Conservation (phyloP, 371 early-diverging fungal species). For the Apophysomyces trapeziformis region DNA sequence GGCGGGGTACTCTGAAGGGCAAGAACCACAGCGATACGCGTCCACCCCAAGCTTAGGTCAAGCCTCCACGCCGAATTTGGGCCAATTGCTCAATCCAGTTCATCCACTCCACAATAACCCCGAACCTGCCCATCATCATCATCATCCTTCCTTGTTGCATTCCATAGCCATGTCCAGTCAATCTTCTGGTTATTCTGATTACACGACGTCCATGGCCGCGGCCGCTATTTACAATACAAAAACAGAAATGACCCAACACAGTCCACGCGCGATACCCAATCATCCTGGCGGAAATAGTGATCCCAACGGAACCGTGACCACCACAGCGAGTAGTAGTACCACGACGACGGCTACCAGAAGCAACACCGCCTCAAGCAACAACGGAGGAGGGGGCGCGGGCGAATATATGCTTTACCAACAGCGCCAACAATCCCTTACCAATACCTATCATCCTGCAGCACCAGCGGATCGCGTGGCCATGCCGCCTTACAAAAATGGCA, state of each 20-base stretch:
- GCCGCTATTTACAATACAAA: slow-evolving; percentile 5
- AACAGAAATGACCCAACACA: slow-evolving; percentile 7
- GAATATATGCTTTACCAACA: slow-evolving; percentile 9
- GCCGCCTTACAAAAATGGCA: slow-evolving; percentile 10
- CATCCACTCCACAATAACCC: slow-evolving; percentile 35
- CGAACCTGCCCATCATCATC: not conserved
- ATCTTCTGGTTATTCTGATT: slow-evolving; percentile 5
- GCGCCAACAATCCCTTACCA: slow-evolving; percentile 8
- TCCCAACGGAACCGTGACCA: too few species aligned
- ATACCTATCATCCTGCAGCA: slow-evolving; percentile 5
- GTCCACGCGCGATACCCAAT: slow-evolving; percentile 3
- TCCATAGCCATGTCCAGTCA: slow-evolving; percentile 16
- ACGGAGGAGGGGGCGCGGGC: not conserved
- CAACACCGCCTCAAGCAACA: not conserved
- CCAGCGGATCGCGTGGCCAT: not conserved
- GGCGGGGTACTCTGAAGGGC: slow-evolving; percentile 11
- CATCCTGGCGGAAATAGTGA: slow-evolving; percentile 9
- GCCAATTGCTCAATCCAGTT: slow-evolving; percentile 46
- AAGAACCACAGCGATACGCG: slow-evolving; percentile 13
- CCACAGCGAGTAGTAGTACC: too few species aligned
- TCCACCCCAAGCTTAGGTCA: slow-evolving; percentile 14
- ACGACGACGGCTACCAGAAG: too few species aligned
- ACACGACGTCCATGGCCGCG: slow-evolving; percentile 9
- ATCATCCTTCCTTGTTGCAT: slow-evolving; percentile 13
- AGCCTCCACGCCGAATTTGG: slow-evolving; percentile 28